Evolutionary conservation across 1,284 basidiomycete genomes (phyloP), one percentile per base, ranked within the genome.

Genomic region (Athelia sp.): DNA sequence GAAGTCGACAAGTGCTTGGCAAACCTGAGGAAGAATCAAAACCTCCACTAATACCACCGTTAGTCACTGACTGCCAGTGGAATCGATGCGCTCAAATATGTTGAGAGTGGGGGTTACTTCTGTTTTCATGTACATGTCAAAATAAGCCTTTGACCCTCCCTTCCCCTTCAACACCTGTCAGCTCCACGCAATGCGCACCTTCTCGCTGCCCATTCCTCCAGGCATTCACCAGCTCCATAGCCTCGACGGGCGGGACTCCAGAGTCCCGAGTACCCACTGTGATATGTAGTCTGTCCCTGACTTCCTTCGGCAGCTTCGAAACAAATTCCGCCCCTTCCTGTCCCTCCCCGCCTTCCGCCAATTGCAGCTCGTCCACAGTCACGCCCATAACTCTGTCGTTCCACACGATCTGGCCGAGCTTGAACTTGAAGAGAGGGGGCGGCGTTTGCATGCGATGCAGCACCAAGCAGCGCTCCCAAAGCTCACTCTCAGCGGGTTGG

Each of bases 311-410:
- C 18, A 94, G 58, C 42, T 54, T 59, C 2, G 64, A 63, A 18
- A 84, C 55, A 45, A 88, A 81, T 32, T 72, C 69, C 14, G 70
- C 59, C 3, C 74, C 78, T 32, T 68, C 66, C 43, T 76, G 66
- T 4, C 65, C 63, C 14, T 55, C 50, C 1, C 50, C 45, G 1
- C 26, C 17, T 3, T 45, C 56, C 8, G 57, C 65, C 14, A 79
- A 67, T 2, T 61, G 61, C 2, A 93, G 52, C 48, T 81, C 73
- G 6, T 80, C 77, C 14, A 93, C 76, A 0, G 80, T 76, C 10
- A 87, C 59, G 1, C 89, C 84, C 90, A 98, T 93, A 8, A 93
- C 81, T 22, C 87, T 71, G 23, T 78, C 77, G 59, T 94, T 81
- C 83, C 88, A 94, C 1, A 93, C 69, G 13, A 97, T 62, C 49